Percentiles rank a stretch among this genome's conserved stretches.
Conservation (phyloP, 202 grass and related monocot species). For the Alloteropsis angusta region DNA sequence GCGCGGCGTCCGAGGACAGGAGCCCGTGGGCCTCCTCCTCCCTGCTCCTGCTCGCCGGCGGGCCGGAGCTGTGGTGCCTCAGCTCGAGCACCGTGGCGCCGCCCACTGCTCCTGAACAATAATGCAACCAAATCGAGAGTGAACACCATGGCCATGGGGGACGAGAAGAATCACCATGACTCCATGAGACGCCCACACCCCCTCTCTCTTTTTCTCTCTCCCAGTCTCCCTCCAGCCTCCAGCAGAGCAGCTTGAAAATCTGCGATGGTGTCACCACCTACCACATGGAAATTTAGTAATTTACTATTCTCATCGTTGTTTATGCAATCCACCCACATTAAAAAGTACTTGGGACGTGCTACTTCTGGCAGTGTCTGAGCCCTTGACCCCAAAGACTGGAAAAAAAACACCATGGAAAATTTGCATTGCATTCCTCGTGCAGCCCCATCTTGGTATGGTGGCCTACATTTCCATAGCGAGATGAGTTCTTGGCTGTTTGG, state of each 20-base stretch:
- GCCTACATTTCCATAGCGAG: not conserved
- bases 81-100: slow-evolving; percentile 51
- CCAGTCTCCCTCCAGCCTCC: not conserved
- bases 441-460: not conserved
- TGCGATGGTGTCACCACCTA: not conserved
- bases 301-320: slow-evolving; percentile 27
- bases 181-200: not conserved
- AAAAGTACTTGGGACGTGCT: slow-evolving; percentile 36
- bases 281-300: slow-evolving; percentile 16
- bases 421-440: not conserved
- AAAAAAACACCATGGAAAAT: not conserved
- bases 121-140: not conserved
- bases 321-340: not conserved
- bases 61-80: slow-evolving; percentile 38
- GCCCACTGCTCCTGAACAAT: slow-evolving; percentile 31
- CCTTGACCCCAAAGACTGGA: not conserved
- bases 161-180: not conserved
- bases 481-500: not conserved
- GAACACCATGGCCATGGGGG: not conserved
- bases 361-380: slow-evolving; percentile 29
- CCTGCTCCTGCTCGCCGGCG: not conserved
- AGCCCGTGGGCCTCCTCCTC: not conserved
- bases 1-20: slow-evolving; percentile 44
- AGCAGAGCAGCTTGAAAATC: not conserved
- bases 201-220: too few relatives aligned